Evolutionary conservation across 108 stramenopile species (phyloP).

Genomic region (Stephanodiscus minutulus): DNA sequence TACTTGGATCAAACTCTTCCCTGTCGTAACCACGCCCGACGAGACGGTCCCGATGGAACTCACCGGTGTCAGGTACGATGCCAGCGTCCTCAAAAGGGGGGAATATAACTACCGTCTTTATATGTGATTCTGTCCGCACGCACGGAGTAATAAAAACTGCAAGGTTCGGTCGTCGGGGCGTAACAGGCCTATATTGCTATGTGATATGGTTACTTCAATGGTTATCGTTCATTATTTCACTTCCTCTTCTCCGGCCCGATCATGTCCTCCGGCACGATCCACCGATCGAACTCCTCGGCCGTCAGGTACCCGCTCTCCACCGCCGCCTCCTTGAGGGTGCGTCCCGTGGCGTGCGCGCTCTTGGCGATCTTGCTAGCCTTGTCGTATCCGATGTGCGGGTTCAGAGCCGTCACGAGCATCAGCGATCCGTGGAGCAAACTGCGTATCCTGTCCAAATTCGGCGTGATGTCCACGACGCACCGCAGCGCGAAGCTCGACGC

Average conservation of each 20-base stretch:
- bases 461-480: conserved; percentile 90
- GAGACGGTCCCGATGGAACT: no score
- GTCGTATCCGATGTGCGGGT: conserved; percentile 98
- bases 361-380: conserved; percentile 97
- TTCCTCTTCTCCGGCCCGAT: conserved; percentile 75
- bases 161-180: no score
- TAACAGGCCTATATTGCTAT: no score
- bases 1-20: no score
- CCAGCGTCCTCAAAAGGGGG: no score
- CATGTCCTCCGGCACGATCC: conserved; percentile 96
- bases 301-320: conserved; percentile 89
- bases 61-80: no score
- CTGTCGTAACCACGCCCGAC: no score
- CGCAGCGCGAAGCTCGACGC: conserved; percentile 78
- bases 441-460: conserved; percentile 85
- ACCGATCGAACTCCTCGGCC: conserved; percentile 93
- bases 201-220: no score
- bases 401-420: conserved; percentile 98
- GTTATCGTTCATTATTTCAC: not conserved
- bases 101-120: no score
- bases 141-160: no score
- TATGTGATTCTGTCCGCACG: no score
- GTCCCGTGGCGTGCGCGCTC: conserved; percentile 93
- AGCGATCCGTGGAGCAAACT: conserved; percentile 87
- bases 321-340: conserved; percentile 91